Conservation (phyloP, 257 asterid species). For the Linaria vulgaris region DNA sequence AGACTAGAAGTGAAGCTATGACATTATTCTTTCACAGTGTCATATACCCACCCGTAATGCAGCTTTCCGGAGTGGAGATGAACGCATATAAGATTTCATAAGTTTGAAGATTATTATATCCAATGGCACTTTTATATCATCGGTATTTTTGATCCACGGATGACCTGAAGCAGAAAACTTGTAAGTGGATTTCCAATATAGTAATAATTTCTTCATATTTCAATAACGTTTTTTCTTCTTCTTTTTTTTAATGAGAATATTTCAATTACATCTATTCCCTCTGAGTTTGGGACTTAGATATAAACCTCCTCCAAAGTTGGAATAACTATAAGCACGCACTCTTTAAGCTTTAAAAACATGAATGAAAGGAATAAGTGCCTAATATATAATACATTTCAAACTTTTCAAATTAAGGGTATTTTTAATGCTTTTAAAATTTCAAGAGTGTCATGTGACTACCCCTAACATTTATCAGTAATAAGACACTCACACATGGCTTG, state of each 20-base stretch:
- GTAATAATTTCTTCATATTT: not conserved
- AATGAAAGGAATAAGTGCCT: too few species aligned
- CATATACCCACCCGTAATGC: conserved; percentile 68
- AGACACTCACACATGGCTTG: conserved; percentile 80
- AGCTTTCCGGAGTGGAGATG: conserved; percentile 93
- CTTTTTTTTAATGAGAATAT: too few species aligned
- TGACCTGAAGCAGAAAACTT: conserved; percentile 62
- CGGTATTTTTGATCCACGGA: conserved; percentile 75
- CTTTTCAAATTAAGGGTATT: too few species aligned
- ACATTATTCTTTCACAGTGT: not conserved
- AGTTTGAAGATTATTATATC: conserved; percentile 77
- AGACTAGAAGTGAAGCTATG: not conserved
- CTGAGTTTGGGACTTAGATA: too few species aligned
- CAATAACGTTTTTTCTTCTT: too few species aligned
- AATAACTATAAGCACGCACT: too few species aligned
- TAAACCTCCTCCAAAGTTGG: too few species aligned
- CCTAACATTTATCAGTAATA: not conserved
- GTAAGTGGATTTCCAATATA: conserved; percentile 8
- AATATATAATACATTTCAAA: too few species aligned
- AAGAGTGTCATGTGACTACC: not conserved
- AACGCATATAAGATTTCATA: conserved; percentile 86
- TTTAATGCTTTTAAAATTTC: too few species aligned
- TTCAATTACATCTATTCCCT: too few species aligned
- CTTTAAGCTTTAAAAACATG: too few species aligned
- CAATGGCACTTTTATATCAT: conserved; percentile 60